Evolutionary conservation across 2,329 filamentous ascomycete genomes (phyloP).

Genomic region (Hypomyces rosellus): DNA sequence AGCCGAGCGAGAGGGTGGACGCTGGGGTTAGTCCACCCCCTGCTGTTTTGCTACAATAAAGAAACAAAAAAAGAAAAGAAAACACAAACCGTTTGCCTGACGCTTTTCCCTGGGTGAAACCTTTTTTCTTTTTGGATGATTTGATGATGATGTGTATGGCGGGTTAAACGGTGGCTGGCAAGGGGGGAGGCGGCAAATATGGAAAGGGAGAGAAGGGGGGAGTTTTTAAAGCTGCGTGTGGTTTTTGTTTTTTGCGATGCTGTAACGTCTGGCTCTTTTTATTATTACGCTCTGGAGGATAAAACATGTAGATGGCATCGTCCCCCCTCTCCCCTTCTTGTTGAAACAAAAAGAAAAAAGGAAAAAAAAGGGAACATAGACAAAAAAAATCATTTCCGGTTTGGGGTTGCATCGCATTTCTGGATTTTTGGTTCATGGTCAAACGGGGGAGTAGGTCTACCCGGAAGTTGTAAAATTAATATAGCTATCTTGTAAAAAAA

Average conservation of each 20-base stretch:
- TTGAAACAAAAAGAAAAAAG: not conserved
- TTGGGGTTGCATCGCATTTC: too few species aligned
- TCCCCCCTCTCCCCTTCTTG: not conserved
- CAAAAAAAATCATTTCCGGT: too few species aligned
- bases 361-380: not conserved
- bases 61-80: not conserved
- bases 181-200: not conserved
- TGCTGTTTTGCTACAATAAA: too few species aligned
- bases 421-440: too few species aligned
- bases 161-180: not conserved
- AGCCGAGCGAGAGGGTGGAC: slow-evolving; percentile 50
- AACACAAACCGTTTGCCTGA: too few species aligned
- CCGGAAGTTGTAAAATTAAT: too few species aligned
- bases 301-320: not conserved
- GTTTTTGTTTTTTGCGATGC: not conserved
- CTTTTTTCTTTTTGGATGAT: not conserved
- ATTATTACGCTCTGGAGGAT: too few species aligned
- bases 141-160: not conserved
- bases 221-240: not conserved
- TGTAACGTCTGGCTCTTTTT: too few species aligned
- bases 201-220: not conserved
- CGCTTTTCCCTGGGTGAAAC: not conserved
- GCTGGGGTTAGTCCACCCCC: slow-evolving; percentile 35
- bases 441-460: too few species aligned
- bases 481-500: too few species aligned